These are phyloP conservation scores for Akanthomyces dipterigenus DNA, from an alignment of 2,329 filamentous ascomycete genomes.

Conservation along the genomic window DNA sequence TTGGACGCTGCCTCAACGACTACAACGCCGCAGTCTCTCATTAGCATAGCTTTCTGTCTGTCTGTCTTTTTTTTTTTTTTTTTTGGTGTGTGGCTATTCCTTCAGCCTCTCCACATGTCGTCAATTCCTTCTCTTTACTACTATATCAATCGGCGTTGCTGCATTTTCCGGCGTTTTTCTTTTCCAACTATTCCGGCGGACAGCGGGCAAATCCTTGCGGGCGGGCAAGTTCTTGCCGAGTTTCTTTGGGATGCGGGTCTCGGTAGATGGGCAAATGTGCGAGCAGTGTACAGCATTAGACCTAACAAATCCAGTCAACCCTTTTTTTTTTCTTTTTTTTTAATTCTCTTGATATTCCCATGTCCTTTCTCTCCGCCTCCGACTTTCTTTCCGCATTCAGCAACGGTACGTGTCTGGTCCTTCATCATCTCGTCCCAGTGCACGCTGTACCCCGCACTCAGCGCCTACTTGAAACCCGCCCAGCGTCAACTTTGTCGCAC, in stretches of 20 bases:
- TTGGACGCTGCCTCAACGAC: constrained; percentile 60
- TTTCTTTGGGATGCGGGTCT: background rate
- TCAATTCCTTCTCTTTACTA: constrained; percentile 3
- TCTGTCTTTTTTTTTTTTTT: background rate
- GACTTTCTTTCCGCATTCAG: background rate
- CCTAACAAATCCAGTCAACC: background rate
- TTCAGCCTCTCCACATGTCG: too few species aligned
- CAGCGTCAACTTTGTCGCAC: constrained; percentile 6
- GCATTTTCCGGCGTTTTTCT: constrained; percentile 7
- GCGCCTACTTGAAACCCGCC: constrained; percentile 4
- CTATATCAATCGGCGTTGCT: background rate
- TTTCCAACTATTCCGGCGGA: background rate
- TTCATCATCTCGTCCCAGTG: background rate
- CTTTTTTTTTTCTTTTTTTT: background rate
- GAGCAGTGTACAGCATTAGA: background rate
- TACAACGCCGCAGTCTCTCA: constrained; percentile 21
- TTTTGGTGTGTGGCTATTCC: too few species aligned
- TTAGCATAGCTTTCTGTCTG: constrained; percentile 5
- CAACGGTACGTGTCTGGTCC: background rate
- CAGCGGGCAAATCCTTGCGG: background rate
- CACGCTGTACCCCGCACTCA: background rate
- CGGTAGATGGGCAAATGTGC: constrained; percentile 1
- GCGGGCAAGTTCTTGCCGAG: too few species aligned
- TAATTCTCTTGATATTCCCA: background rate
- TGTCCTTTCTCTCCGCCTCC: background rate